A percentile compares a stretch with the other conserved stretches of the same genome.
Evolutionary conservation across 1,139 yeast genomes (phyloP).

Genomic region (Geotrichum klebahnii): DNA sequence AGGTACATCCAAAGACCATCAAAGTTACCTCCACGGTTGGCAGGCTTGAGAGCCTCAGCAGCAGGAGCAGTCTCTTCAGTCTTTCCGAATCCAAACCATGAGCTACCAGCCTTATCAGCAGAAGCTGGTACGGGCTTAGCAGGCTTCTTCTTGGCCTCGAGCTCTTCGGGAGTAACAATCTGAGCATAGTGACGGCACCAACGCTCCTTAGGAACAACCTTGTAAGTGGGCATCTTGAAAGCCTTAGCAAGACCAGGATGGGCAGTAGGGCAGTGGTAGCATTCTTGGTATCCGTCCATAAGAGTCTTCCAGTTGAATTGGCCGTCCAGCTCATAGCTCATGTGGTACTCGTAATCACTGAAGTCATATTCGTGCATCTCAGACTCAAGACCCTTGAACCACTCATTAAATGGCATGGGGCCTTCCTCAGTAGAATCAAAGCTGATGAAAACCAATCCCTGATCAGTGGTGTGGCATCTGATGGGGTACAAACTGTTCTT

Average conservation of each 20-base stretch:
- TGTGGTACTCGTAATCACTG: conserved; percentile 57
- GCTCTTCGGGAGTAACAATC: too few relatives aligned
- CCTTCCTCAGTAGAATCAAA: conserved; percentile 43
- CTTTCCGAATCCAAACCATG: conserved; percentile 20
- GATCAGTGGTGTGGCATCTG: conserved; percentile 51
- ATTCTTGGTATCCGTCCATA: conserved; percentile 65
- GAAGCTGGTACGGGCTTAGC: neutral
- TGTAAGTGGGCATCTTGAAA: conserved; percentile 60
- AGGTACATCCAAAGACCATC: conserved; percentile 52
- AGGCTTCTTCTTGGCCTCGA: conserved; percentile 33
- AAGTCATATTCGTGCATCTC: conserved; percentile 58
- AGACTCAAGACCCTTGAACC: conserved; percentile 49
- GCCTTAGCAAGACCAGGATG: conserved; percentile 58
- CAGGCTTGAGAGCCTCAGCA: neutral
- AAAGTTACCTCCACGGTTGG: conserved; percentile 51
- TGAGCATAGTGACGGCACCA: conserved; percentile 62
- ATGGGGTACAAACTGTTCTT: conserved; percentile 55
- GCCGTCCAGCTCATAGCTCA: conserved; percentile 63
- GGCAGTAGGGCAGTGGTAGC: conserved; percentile 64
- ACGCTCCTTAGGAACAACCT: conserved; percentile 55
- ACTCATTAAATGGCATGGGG: conserved; percentile 47
- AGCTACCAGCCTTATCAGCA: neutral
- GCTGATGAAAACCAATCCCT: conserved; percentile 55
- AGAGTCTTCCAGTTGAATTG: conserved; percentile 62
- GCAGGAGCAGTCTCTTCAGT: conserved; percentile 2